Conservation (phyloP, 768 basidiomycete genomes). For the Cystobasidiopsis lactophilus region DNA sequence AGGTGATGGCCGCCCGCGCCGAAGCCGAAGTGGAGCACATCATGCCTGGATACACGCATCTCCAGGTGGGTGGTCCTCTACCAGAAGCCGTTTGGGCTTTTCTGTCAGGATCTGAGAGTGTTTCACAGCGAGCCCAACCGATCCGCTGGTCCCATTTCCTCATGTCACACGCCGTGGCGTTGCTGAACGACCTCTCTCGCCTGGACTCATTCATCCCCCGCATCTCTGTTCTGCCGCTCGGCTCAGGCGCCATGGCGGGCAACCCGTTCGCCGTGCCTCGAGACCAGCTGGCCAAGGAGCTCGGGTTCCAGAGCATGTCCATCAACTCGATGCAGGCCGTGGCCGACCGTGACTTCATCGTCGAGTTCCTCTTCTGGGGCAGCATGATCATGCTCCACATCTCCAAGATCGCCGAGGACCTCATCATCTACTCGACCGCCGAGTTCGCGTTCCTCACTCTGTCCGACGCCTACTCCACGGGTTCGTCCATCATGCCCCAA, state of each 20-base stretch:
- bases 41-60: constrained; percentile 90
- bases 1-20: constrained; percentile 74
- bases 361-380: constrained; percentile 92
- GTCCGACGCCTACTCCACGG: constrained; percentile 96
- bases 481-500: constrained; percentile 98
- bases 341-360: constrained; percentile 87
- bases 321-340: constrained; percentile 97
- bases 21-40: constrained; percentile 78
- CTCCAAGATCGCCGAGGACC: constrained; percentile 82
- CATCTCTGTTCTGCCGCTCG: constrained; percentile 78
- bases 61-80: constrained; percentile 41
- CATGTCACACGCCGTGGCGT: constrained; percentile 82
- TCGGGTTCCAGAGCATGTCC: constrained; percentile 66
- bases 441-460: constrained; percentile 94
- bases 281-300: constrained; percentile 70
- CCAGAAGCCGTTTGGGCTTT: background rate
- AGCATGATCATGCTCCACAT: constrained; percentile 81
- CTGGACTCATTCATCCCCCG: constrained; percentile 30
- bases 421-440: constrained; percentile 87
- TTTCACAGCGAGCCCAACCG: constrained; percentile 93
- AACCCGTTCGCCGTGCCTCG: constrained; percentile 89
- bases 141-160: constrained; percentile 97
- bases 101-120: no score
- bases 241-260: constrained; percentile 82
- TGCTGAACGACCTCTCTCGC: constrained; percentile 42